A percentile compares a stretch with the other conserved stretches of the same genome.
Evolutionary conservation across 495 filamentous ascomycete genomes (phyloP).

Genomic region (Xylaria telfairii): DNA sequence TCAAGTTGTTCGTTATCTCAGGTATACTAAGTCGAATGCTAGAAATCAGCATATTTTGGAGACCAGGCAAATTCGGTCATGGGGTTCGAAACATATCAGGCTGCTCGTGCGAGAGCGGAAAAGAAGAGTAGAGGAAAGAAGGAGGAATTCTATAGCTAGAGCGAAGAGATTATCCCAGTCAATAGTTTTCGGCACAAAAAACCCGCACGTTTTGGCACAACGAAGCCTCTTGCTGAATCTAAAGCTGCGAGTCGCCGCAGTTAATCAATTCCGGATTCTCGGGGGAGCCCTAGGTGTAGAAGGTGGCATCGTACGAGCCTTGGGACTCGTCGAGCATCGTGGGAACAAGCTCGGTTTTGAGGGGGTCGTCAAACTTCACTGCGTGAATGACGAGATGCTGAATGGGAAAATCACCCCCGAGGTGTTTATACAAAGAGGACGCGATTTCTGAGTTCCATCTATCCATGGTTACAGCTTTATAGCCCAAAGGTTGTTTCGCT

Average conservation of each 20-base stretch:
- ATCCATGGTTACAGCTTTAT: conserved; percentile 22
- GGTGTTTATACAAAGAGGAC: conserved; percentile 22
- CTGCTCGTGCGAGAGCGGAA: too few species aligned
- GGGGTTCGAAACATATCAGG: neutral
- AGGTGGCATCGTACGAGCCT: conserved; percentile 28
- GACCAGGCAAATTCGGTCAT: neutral
- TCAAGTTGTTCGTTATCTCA: neutral
- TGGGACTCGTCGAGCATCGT: conserved; percentile 26
- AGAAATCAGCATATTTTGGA: neutral
- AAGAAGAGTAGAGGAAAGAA: neutral
- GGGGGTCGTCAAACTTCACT: conserved; percentile 15
- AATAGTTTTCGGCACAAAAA: conserved; percentile 25
- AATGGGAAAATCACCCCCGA: conserved; percentile 20
- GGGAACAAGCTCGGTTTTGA: conserved; percentile 26
- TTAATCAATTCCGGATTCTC: conserved; percentile 23
- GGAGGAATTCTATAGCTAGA: conserved; percentile 16
- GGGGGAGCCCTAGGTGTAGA: conserved; percentile 32
- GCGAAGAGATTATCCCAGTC: conserved; percentile 29
- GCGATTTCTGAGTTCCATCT: conserved; percentile 27
- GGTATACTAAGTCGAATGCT: neutral
- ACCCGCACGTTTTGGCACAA: conserved; percentile 23
- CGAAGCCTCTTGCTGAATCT: conserved; percentile 34
- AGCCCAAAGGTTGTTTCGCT: neutral
- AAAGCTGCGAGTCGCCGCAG: conserved; percentile 22
- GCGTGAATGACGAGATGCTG: conserved; percentile 27